A percentile compares a stretch with the other conserved stretches of the same genome.
These are phyloP conservation scores for Blastocystis hominis DNA, from an alignment of 352 stramenopile species.

Conservation along the genomic window DNA sequence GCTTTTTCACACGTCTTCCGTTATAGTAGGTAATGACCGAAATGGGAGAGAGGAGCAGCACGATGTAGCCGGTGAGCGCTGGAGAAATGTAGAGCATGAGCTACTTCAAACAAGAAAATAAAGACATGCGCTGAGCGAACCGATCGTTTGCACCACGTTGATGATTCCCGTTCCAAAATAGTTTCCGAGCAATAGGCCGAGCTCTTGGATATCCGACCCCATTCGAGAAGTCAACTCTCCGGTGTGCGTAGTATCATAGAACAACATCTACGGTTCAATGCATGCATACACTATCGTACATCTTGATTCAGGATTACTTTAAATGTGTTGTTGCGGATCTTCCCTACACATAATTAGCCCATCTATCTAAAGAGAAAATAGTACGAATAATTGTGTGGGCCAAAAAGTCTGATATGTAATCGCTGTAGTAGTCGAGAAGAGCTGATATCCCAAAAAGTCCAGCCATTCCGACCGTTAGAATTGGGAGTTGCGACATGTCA, in stretches of 20 bases:
- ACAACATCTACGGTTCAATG: background rate
- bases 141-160: constrained; percentile 32
- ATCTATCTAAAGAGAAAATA: background rate
- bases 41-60: constrained; percentile 34
- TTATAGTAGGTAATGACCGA: constrained; percentile 49
- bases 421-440: constrained; percentile 51
- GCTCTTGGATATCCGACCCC: constrained; percentile 36
- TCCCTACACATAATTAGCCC: background rate
- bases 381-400: constrained; percentile 41
- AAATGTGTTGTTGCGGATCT: constrained; percentile 53
- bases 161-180: constrained; percentile 52
- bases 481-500: constrained; percentile 26
- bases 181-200: constrained; percentile 46
- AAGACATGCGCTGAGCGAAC: background rate
- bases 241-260: constrained; percentile 51
- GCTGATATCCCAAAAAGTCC: constrained; percentile 27
- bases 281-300: background rate
- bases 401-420: constrained; percentile 57
- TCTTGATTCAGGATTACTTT: constrained; percentile 55
- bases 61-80: constrained; percentile 45
- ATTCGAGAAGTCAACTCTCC: constrained; percentile 45
- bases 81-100: constrained; percentile 50
- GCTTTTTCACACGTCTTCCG: constrained; percentile 3
- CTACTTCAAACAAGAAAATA: background rate
- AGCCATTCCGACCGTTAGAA: constrained; percentile 40